Evolutionary conservation across 2,329 filamentous ascomycete genomes (phyloP).

Genomic region (Ophiostoma ips): DNA sequence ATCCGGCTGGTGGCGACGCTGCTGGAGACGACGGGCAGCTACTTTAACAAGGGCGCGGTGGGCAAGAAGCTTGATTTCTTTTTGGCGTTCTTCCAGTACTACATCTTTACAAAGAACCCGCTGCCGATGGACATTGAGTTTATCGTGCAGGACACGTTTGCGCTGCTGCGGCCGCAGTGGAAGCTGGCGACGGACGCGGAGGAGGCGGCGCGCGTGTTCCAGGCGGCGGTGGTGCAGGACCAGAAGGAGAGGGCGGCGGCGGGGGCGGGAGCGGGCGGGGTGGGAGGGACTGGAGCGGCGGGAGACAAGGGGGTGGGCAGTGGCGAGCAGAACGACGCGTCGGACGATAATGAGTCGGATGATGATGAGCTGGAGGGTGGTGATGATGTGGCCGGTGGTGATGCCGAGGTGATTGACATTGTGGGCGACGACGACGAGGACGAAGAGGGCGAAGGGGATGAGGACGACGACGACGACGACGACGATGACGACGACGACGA

Average conservation of each 20-base stretch:
- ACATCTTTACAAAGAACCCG: conserved; percentile 78
- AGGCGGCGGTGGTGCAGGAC: conserved; percentile 77
- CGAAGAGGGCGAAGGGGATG: conserved; percentile 34
- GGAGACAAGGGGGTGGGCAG: neutral
- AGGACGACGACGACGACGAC: conserved; percentile 39
- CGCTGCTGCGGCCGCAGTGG: conserved; percentile 79
- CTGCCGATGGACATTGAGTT: conserved; percentile 97
- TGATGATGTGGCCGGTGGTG: conserved; percentile 48
- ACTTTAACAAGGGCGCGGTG: conserved; percentile 82
- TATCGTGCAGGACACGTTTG: conserved; percentile 83
- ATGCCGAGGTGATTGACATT: conserved; percentile 39
- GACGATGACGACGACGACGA: conserved; percentile 36
- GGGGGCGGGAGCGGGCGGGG: conserved; percentile 29
- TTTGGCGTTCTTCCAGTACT: conserved; percentile 92
- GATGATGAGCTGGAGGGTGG: conserved; percentile 54
- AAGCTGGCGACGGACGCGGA: conserved; percentile 68
- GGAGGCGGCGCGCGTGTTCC: conserved; percentile 72
- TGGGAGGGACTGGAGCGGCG: too few species aligned
- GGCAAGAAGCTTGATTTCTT: conserved; percentile 99
- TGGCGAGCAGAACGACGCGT: conserved; percentile 42
- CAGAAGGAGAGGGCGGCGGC: conserved; percentile 68
- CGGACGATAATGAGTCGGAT: conserved; percentile 76
- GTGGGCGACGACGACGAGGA: conserved; percentile 11
- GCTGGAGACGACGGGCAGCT: conserved; percentile 89
- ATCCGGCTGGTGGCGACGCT: conserved; percentile 81